Evolutionary conservation across 2,329 filamentous ascomycete genomes (phyloP), one percentile per base, ranked within the genome.

Genomic region (Colletotrichum falcatum): DNA sequence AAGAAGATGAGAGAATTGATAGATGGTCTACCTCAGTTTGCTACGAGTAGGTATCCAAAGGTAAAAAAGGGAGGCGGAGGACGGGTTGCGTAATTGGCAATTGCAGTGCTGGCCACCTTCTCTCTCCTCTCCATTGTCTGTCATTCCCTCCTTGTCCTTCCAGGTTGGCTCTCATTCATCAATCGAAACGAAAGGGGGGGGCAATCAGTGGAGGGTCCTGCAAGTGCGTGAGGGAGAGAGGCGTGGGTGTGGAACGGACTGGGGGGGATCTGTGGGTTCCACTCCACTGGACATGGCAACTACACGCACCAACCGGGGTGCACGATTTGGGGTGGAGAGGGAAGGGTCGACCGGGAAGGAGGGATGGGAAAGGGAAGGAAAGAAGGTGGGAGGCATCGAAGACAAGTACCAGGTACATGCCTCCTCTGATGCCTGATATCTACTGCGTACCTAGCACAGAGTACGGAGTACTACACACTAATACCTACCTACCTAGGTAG

Each of bases 191-290:
- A 61, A 56, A 56, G 46, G 62, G 51, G 65, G 65, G 60, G 65
- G 33, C 30, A 61, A 55, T 70, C 60, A 33, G 66, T 65, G 54
- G 65, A 53, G 44, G 65, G 55, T 67, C 44, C 64, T 54, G 35
- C 35, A 49, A 23, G 30, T n/a, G 65, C 30, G 39, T n/a, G 44
- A 9, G 42, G 33, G 44, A 33, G 42, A 30, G 11, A 44, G 33
- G 53, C 33, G 39, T 65, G 63, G 63, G 42, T 48, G 28, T 54
- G 28, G 28, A 11, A n/a, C 18, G 4, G 51, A 23, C 51, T 16
- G 44, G 49, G 63, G 46, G 14, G 26, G 6, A 39, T 14, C 9
- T 39, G 33, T 49, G 59, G 59, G 9, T 42, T 51, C n/a, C n/a
- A n/a, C n/a, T 37, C 58, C 48, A 23, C n/a, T n/a, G n/a, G n/a